phyloP scores from a whole-genome alignment of 768 basidiomycete species.

The Boletus pseudopeckii region DNA sequence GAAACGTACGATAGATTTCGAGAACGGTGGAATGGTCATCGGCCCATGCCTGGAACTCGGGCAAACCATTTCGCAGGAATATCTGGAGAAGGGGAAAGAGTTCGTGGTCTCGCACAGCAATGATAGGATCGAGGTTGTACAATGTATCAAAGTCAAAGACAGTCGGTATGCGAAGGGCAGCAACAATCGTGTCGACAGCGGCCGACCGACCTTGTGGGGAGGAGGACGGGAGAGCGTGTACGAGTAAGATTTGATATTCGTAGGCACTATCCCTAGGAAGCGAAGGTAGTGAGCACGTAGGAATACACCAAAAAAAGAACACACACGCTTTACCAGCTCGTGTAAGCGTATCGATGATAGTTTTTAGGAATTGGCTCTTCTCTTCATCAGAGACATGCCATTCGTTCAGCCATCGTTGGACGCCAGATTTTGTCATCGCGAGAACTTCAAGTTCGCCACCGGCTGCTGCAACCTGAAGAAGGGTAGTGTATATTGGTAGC shows the following conservation, averaged over 20 bases:
- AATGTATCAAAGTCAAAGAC: constrained; percentile 81
- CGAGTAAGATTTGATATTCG: constrained; percentile 59
- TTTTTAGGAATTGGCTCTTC: constrained; percentile 63
- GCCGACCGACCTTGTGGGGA: constrained; percentile 51
- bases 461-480: constrained; percentile 55
- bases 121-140: constrained; percentile 71
- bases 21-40: constrained; percentile 45
- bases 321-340: constrained; percentile 60
- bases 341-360: constrained; percentile 56
- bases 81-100: constrained; percentile 73
- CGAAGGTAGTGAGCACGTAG: background rate
- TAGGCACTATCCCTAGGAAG: constrained; percentile 53
- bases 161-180: constrained; percentile 60
- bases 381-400: constrained; percentile 66
- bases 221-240: constrained; percentile 55
- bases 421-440: constrained; percentile 52
- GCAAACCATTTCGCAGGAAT: constrained; percentile 62
- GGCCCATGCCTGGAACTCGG: constrained; percentile 63
- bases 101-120: constrained; percentile 63
- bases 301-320: background rate
- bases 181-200: constrained; percentile 58
- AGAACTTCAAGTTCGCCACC: constrained; percentile 64
- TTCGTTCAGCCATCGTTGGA: constrained; percentile 77
- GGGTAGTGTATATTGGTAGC: constrained; percentile 54
- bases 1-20: constrained; percentile 54